phyloP scores from a whole-genome alignment of 306 rosid species.

The Lupinus albus region DNA sequence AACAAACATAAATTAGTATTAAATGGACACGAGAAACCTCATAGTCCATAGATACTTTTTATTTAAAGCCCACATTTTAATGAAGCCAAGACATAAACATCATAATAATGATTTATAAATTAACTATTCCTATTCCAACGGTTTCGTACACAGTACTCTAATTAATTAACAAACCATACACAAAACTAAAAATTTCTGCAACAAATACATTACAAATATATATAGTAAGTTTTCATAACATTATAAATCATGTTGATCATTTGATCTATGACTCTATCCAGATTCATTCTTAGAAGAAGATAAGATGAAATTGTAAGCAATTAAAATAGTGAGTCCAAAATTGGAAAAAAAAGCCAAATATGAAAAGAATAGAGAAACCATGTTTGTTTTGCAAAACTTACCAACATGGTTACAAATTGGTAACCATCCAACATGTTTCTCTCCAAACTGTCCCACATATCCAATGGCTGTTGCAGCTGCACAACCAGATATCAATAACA shows the following conservation, averaged over 20 bases:
- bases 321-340: slow-evolving; percentile 49
- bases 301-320: slow-evolving; percentile 44
- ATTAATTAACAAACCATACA: background rate
- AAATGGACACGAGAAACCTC: too few relatives aligned
- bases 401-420: slow-evolving; percentile 54
- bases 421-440: slow-evolving; percentile 55
- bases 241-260: background rate
- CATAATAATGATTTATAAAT: too few relatives aligned
- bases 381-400: slow-evolving; percentile 58
- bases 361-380: slow-evolving; percentile 50
- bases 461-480: slow-evolving; percentile 72
- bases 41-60: too few relatives aligned
- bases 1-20: too few relatives aligned
- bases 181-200: background rate
- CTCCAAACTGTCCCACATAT: slow-evolving; percentile 65
- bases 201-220: background rate
- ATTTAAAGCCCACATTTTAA: too few relatives aligned
- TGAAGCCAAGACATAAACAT: too few relatives aligned
- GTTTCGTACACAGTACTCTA: background rate
- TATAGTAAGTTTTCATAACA: too few relatives aligned
- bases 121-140: background rate
- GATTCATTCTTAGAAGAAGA: slow-evolving; percentile 16
- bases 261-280: background rate
- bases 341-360: slow-evolving; percentile 60
- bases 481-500: slow-evolving; percentile 65